Conservation (phyloP, 2,329 filamentous ascomycete species). For the Xylariaceae sp. region DNA sequence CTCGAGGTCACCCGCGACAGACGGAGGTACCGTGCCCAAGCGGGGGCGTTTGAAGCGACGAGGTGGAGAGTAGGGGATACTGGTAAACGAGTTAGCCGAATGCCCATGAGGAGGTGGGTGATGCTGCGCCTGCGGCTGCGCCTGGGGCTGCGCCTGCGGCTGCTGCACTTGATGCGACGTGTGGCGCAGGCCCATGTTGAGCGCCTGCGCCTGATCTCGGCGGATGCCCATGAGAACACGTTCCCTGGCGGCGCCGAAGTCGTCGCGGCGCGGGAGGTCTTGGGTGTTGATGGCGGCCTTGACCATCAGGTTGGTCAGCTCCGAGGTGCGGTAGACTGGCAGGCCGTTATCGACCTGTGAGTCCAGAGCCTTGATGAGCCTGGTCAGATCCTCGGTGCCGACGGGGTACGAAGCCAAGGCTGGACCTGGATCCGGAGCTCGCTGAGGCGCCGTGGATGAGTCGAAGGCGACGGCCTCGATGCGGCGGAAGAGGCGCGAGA, state of each 20-base stretch:
- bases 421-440: background rate
- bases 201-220: background rate
- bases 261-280: background rate
- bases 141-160: background rate
- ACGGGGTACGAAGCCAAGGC: background rate
- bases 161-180: background rate
- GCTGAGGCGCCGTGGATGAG: background rate
- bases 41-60: too few species aligned
- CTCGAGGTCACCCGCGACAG: too few species aligned
- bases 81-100: too few species aligned
- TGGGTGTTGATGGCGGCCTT: constrained; percentile 1
- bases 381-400: background rate
- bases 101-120: too few species aligned
- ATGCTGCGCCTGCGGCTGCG: too few species aligned
- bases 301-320: background rate
- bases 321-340: background rate
- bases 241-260: background rate
- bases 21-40: too few species aligned
- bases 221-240: background rate
- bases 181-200: background rate
- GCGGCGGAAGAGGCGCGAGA: background rate
- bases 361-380: background rate
- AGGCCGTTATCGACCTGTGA: background rate
- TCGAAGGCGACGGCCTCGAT: background rate
- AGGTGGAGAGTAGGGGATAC: too few species aligned